Conservation (phyloP, 2,329 filamentous ascomycete species). For the Coniochaeta sp. region DNA sequence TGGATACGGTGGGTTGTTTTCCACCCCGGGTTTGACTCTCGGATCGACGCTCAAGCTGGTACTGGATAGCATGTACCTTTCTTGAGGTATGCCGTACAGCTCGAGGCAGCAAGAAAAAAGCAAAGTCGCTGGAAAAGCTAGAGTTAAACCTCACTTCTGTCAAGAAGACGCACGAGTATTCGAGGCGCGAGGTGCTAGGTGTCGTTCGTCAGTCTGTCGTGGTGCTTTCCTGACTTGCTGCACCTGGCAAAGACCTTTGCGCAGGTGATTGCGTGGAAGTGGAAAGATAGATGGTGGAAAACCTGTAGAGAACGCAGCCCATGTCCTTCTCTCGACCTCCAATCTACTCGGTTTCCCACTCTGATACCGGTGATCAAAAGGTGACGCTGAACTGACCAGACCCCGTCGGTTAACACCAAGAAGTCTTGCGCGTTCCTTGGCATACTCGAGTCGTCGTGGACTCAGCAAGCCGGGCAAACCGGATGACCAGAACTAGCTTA, state of each 20-base stretch:
- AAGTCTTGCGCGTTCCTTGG: neutral
- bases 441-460: neutral
- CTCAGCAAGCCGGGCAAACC: neutral
- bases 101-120: neutral
- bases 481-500: neutral
- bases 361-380: neutral
- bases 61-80: neutral
- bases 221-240: neutral
- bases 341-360: neutral
- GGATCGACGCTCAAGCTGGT: neutral
- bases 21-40: neutral
- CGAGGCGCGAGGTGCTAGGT: neutral
- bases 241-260: neutral
- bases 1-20: neutral
- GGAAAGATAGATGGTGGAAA: neutral
- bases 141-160: neutral
- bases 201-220: neutral
- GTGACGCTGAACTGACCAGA: neutral
- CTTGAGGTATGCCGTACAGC: neutral
- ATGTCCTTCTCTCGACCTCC: neutral
- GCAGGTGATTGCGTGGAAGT: neutral
- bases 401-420: neutral
- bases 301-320: neutral
- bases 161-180: neutral
- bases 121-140: neutral